Base-by-base conservation (phyloP, 371 early-diverging fungal species). In the Blastocladiella emersonii region DNA sequence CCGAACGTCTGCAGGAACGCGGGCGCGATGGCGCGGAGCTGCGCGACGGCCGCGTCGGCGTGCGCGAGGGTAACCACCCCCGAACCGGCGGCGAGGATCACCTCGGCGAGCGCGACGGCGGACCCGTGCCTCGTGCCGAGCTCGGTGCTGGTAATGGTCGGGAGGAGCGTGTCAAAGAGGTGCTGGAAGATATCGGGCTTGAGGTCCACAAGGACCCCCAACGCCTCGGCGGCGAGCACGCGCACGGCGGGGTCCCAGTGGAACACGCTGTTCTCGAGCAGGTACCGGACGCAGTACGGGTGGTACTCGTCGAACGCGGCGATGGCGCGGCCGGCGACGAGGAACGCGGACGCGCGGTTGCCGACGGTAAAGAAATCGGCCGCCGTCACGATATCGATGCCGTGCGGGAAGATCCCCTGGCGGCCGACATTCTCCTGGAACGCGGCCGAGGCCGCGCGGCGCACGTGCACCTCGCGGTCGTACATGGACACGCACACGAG, bases 381-480 rank as follows among this genome's bases (percentile, higher is more conserved):
- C 25, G 82, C 71, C 45, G 89, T 89, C 45, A 97, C 81, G 56
- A 96, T 84, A 1, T 89, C 84, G 56, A 97, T 93, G 0, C 98
- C 97, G 69, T 89, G 82, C n/a, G 95, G 92, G 62, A 95, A 92
- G 45, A 87, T 76, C n/a, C 84, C 83, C 84, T 88, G 83, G 65
- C 98, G 77, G 12, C 98, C 98, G 34, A 93, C 96, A 64, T 90
- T 89, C 69, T 98, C 98, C 71, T 98, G 98, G 70, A 95, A 95
- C 0, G 98, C 96, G 27, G 98, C 97, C 67, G 87, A 85, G 39
- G 88, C 88, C 1, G 98, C 98, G n/a, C 98, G 78, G 27, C 98
- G 84, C 13, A 96, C 88, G 64, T 91, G 89, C 48, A 93, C 81
- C 64, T 98, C 98, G 25, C 98, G 83, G 72, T 98, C 98, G 72